A percentile compares a stretch with the other conserved stretches of the same genome.
Evolutionary conservation across 768 basidiomycete species (phyloP).

Genomic region (Amanita muscaria): DNA sequence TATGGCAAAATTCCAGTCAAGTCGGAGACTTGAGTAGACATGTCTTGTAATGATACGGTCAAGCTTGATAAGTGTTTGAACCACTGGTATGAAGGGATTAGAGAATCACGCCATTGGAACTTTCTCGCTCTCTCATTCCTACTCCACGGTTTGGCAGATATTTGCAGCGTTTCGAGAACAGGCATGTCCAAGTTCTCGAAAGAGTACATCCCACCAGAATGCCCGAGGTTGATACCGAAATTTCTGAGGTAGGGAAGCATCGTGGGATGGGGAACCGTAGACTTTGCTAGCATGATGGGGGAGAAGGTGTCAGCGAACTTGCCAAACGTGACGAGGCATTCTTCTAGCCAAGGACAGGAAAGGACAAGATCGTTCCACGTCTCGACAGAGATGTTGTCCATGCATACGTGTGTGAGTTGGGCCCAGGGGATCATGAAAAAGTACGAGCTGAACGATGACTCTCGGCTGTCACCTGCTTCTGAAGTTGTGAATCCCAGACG

Average conservation of each 20-base stretch:
- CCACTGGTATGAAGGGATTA: background rate
- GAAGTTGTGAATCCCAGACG: background rate
- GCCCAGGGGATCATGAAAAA: slow-evolving; percentile 5
- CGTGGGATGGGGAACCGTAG: background rate
- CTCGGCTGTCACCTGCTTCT: background rate
- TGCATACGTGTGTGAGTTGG: slow-evolving; percentile 4
- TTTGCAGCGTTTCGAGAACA: background rate
- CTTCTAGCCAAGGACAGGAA: slow-evolving; percentile 1
- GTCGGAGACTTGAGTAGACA: background rate
- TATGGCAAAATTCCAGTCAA: background rate
- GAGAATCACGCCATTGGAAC: slow-evolving; percentile 1
- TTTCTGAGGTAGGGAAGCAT: background rate
- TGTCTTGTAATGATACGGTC: slow-evolving; percentile 1
- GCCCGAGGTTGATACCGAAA: slow-evolving; percentile 1
- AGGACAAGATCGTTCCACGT: slow-evolving; percentile 4
- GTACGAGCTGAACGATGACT: slow-evolving; percentile 2
- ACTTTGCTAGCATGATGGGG: background rate
- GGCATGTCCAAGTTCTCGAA: slow-evolving; percentile 6
- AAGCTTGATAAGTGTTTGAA: background rate
- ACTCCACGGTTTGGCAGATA: slow-evolving; percentile 5
- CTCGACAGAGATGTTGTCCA: slow-evolving; percentile 6
- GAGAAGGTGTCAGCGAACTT: background rate
- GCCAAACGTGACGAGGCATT: slow-evolving; percentile 5
- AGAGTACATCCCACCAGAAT: slow-evolving; percentile 3
- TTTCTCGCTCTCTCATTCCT: slow-evolving; percentile 3